Base-by-base conservation (phyloP, 2,329 filamentous ascomycete species). In the Aspergillus intermedius region DNA sequence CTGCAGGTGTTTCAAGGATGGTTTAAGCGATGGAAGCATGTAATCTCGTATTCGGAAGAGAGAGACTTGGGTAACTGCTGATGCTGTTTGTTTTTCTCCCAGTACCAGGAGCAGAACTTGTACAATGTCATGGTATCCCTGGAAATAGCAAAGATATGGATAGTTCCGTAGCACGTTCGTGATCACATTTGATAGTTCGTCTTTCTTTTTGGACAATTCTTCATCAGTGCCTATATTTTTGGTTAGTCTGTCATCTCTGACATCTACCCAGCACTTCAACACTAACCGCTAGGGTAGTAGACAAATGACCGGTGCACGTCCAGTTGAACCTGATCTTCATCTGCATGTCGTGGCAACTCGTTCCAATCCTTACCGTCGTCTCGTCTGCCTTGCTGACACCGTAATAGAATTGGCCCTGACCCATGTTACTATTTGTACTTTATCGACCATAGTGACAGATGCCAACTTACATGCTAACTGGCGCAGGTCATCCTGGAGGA, bases 111-210 rank as follows among this genome's bases (percentile, higher is more conserved):
- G 80, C 51, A 98, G 79, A 21, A 98, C 93, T 71, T 98, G 94
- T 59, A 88, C 93, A 62, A 98, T 97, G 72, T 98, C 93, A 70
- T 98, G 93, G 67, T 94, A 98, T 65, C 93, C 93, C 73, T 98
- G 93, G 69, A 98, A 98, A 72, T 98, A 98, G 74, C 84, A 89
- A 32, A 98, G 81, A 65, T 85, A 84, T 13, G 91, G 89, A 60
- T 94, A 79, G 30, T 80, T 80, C 46, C 94, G 85, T 42, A 98
- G 79, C 12, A 94, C 82, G 55, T 86, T 79, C 45, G 81, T 81
- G 60, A 98, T 97, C 45, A 98, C 77, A 54, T 82, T 74, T 6
- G 84, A 91, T 2, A 98, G 79, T 61, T 93, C 83, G 47, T 76
- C 66, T 64, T 93, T 96, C 63, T 87, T 85, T 40, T 68, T 67